Evolutionary conservation across 306 rosid genomes (phyloP).

Genomic region (Citrullus amarus): DNA sequence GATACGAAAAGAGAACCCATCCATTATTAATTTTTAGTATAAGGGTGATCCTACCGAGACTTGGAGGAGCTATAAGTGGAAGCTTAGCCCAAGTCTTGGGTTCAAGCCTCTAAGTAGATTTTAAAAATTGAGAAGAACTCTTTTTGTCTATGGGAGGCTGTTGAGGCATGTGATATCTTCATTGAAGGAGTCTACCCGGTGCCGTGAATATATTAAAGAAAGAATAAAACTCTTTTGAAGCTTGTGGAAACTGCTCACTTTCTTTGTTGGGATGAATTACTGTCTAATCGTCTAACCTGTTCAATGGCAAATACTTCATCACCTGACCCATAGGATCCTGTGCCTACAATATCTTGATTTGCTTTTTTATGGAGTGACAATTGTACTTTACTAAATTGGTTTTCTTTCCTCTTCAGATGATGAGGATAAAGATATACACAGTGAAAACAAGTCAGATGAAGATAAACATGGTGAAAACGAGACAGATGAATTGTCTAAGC

Average conservation of each 20-base stretch:
- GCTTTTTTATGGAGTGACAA: neutral
- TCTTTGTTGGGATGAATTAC: neutral
- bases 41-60: neutral
- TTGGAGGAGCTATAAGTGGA: neutral
- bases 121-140: neutral
- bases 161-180: neutral
- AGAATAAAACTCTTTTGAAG: neutral
- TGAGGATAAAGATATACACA: slow-evolving; percentile 25
- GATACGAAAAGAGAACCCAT: no score
- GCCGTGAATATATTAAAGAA: neutral
- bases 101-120: neutral
- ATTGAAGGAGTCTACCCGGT: neutral
- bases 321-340: neutral
- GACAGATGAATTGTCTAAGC: slow-evolving; percentile 47
- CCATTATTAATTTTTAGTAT: neutral
- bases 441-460: slow-evolving; percentile 49
- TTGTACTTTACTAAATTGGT: neutral
- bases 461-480: slow-evolving; percentile 20
- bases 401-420: slow-evolving; percentile 3
- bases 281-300: neutral
- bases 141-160: neutral
- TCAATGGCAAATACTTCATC: neutral
- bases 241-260: neutral
- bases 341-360: neutral
- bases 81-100: neutral